A percentile compares a stretch with the other conserved stretches of the same genome.
phyloP scores from a whole-genome alignment of 2,329 filamentous ascomycete species.

The Lasiodiplodia gonubiensis region DNA sequence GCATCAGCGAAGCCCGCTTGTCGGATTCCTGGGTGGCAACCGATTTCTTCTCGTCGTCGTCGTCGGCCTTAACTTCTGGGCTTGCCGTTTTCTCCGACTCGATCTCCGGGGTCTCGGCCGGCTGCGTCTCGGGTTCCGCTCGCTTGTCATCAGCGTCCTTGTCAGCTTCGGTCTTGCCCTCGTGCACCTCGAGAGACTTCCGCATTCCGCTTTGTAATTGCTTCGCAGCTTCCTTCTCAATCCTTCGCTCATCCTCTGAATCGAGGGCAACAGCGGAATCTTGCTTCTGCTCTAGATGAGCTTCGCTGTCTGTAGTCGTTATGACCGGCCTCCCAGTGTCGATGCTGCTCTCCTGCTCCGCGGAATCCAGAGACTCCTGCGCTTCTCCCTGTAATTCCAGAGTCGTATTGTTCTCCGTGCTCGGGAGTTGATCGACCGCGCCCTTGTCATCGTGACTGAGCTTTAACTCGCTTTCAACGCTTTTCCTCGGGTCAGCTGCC shows the following conservation, averaged over 20 bases:
- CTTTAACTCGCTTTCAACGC: conserved; percentile 29
- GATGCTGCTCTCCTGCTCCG: conserved; percentile 41
- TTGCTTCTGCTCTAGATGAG: conserved; percentile 22
- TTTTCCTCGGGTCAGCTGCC: conserved; percentile 37
- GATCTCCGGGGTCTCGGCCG: conserved; percentile 12
- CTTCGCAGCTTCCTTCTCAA: conserved; percentile 43
- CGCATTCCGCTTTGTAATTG: conserved; percentile 39
- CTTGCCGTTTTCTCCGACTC: conserved; percentile 18
- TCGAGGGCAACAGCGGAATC: conserved; percentile 31
- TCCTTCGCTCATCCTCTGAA: conserved; percentile 42
- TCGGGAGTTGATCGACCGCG: neutral
- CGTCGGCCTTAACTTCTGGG: conserved; percentile 9
- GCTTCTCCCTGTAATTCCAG: conserved; percentile 38
- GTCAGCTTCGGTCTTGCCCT: conserved; percentile 7
- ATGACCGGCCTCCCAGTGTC: conserved; percentile 48
- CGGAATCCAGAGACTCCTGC: conserved; percentile 39
- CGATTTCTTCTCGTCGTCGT: conserved; percentile 19
- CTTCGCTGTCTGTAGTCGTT: conserved; percentile 31
- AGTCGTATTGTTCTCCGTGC: conserved; percentile 12
- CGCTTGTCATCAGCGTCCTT: conserved; percentile 19
- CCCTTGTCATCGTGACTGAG: conserved; percentile 21
- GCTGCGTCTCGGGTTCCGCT: conserved; percentile 12
- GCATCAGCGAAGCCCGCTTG: conserved; percentile 18
- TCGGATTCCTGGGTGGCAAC: conserved; percentile 3
- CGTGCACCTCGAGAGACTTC: conserved; percentile 9